Base-by-base conservation (phyloP, 2,329 filamentous ascomycete genomes). In the Seiridium unicorne region DNA sequence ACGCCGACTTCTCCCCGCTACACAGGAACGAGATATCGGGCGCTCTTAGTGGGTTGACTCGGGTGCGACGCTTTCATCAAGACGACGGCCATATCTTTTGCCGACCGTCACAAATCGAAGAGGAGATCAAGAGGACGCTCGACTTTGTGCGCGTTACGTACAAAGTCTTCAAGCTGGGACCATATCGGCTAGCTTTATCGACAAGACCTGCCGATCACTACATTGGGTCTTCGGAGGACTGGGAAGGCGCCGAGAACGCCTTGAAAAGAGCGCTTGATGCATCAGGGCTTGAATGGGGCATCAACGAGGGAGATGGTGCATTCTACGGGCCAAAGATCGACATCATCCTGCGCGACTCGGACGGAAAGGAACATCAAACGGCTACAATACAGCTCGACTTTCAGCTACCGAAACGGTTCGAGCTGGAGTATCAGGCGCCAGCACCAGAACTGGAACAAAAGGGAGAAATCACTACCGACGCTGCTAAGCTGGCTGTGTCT, bases 11-110 rank as follows among this genome's bases (percentile, higher is more conserved):
- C 75, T 94, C 94, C 74, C 91, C 96, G 34, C 82, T 99, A 57
- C 95, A 99, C 79, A 86, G 95, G 60, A 98, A 99, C 73, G 95
- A 99, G 77, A 89, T 93, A 40, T 97, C 93, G 2, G 95, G 95
- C 58, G 94, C 95, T 4, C 82, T 99, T 48, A 91, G 89, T 51
- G 95, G 95, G 40, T 82, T 99, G 64, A 98, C 95, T 3, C 88
- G 95, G 74, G 94, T 98, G 9, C 88, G 95, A 54, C 88, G 93
- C 66, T 98, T 99, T 81, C 90, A 95, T 73, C 94, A 98, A 77
- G 95, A 99, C 69, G 95, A 99, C 74, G 91, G 91, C 3, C 95
- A 99, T 74, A 95, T 97, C 67, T 97, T 99, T 83, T 97, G 93
- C 77, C 88, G 89, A 5, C 70, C 79, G 64, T 65, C 66, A 42